Evolutionary conservation across 2,329 filamentous ascomycete species (phyloP), one percentile per base, ranked within the genome.

Genomic region (Aureobasidium sp.): DNA sequence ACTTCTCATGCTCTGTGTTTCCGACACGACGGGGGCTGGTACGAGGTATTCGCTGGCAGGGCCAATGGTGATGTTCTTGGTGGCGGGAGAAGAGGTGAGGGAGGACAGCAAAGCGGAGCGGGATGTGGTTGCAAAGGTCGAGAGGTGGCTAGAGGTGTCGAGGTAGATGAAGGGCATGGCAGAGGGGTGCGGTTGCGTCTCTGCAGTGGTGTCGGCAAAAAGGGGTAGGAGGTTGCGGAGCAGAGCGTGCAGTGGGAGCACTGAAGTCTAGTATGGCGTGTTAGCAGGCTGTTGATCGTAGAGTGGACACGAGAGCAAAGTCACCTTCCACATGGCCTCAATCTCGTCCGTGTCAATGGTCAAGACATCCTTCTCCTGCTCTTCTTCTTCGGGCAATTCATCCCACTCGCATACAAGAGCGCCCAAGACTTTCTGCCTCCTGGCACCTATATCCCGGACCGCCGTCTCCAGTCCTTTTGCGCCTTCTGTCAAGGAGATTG

Each of bases 1-100:
- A 24, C 57, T 60, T 35, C 44, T 44, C 57, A 60, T 50, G 24
- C 29, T 45, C 27, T 60, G 40, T 42, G 37, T 39, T 24, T 56
- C 53, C n/a, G 45, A 37, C 40, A 33, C 45, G 15, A 50, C 31
- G 54, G 52, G 44, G 14, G 62, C 62, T 3, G 60, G 31, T 1
- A 58, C 39, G 24, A 65, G 44, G 9, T 64, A 31, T 24, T 62
- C 56, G 12, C 45, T 33, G 14, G 62, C 64, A n/a, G 50, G 47
- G 5, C 64, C 64, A n/a, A 64, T 49, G 22, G n/a, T 17, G 19
- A 65, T 48, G 22, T 57, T 53, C 27, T 60, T 52, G 22, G 63
- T 47, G 47, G 53, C 31, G 37, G 57, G 53, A 24, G 58, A 61
- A 27, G 48, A 50, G 9, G 63, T 39, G n/a, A 62, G 52, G 22